Evolutionary conservation across 2,329 filamentous ascomycete genomes (phyloP).

Genomic region (Leptographium wingfieldii): DNA sequence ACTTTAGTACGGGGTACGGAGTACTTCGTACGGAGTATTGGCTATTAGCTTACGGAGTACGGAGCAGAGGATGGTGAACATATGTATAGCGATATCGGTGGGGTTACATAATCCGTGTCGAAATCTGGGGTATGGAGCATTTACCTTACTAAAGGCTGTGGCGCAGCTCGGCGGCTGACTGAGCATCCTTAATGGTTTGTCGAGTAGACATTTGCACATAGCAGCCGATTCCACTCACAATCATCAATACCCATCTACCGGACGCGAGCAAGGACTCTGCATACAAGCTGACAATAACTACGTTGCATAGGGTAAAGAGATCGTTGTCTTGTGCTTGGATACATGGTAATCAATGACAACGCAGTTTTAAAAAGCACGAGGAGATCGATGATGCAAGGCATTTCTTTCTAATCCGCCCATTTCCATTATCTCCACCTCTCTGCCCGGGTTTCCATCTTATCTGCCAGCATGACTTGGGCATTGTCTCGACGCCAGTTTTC

Average conservation of each 20-base stretch:
- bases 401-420: background rate
- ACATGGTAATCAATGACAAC: background rate
- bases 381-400: background rate
- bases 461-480: slow-evolving; percentile 41
- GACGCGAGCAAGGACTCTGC: background rate
- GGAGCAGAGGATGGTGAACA: too few relatives aligned
- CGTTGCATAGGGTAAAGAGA: background rate
- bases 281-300: background rate
- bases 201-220: too few relatives aligned
- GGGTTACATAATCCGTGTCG: background rate
- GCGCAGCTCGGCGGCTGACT: background rate
- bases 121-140: background rate
- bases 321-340: background rate
- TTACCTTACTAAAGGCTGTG: background rate
- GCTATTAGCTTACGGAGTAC: too few relatives aligned
- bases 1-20: too few relatives aligned
- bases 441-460: background rate
- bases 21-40: too few relatives aligned
- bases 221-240: background rate
- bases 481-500: slow-evolving; percentile 46
- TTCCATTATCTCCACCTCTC: background rate
- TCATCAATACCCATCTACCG: background rate
- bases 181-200: background rate
- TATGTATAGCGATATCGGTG: too few relatives aligned
- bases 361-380: background rate